phyloP scores from a whole-genome alignment of 495 filamentous ascomycete genomes.

The Podospora pseudocomata region DNA sequence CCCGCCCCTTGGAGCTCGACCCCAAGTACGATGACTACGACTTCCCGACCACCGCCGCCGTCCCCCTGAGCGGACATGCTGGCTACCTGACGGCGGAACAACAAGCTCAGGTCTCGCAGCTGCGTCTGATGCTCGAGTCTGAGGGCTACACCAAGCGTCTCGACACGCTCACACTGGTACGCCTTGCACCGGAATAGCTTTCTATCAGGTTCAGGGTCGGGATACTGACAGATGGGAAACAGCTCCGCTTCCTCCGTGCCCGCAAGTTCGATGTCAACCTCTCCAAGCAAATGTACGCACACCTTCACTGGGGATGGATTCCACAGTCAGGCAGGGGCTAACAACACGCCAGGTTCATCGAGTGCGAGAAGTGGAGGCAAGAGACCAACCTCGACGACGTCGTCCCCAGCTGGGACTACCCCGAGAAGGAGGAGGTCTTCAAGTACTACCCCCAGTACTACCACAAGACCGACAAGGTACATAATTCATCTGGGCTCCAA shows the following conservation, averaged over 20 bases:
- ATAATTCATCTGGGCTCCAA: neutral
- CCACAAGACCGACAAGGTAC: slow-evolving; percentile 96
- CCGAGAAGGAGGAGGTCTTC: slow-evolving; percentile 82
- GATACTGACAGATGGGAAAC: slow-evolving; percentile 11
- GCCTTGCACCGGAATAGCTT: slow-evolving; percentile 16
- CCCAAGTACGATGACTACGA: slow-evolving; percentile 96
- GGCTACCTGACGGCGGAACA: slow-evolving; percentile 84
- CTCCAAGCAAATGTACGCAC: slow-evolving; percentile 77
- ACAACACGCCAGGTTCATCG: slow-evolving; percentile 65
- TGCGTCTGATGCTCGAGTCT: slow-evolving; percentile 78
- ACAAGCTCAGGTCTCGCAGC: slow-evolving; percentile 82
- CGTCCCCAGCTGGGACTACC: slow-evolving; percentile 76
- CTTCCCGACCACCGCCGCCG: slow-evolving; percentile 75
- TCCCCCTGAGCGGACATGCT: slow-evolving; percentile 70
- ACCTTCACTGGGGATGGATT: neutral
- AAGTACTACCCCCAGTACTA: slow-evolving; percentile 98
- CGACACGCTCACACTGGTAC: slow-evolving; percentile 84
- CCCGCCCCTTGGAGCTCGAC: slow-evolving; percentile 56
- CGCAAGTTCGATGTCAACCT: slow-evolving; percentile 88
- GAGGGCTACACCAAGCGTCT: slow-evolving; percentile 79
- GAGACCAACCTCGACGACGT: slow-evolving; percentile 78
- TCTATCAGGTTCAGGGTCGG: no score
- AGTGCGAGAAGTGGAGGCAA: slow-evolving; percentile 87
- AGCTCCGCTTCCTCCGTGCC: slow-evolving; percentile 88
- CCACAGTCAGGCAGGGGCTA: neutral